These are phyloP conservation scores for Pisolithus marmoratus DNA, from an alignment of 768 basidiomycete species.

Conservation along the genomic window DNA sequence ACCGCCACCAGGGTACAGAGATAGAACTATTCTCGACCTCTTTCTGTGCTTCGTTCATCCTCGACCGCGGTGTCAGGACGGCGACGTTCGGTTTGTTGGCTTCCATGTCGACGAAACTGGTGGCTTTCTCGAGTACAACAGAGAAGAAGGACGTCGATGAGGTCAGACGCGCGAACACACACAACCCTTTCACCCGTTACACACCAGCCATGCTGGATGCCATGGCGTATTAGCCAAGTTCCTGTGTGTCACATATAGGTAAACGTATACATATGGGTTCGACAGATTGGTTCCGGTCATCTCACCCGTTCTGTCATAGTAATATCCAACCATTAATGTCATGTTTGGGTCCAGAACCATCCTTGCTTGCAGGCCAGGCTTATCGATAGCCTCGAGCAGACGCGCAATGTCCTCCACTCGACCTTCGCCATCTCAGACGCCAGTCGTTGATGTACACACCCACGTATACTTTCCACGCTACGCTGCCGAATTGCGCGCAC, in stretches of 20 bases:
- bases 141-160: background rate
- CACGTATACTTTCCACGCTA: conserved; percentile 84
- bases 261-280: conserved; percentile 9
- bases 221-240: background rate
- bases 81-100: background rate
- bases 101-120: background rate
- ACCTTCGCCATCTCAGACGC: conserved; percentile 16
- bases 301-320: conserved; percentile 12
- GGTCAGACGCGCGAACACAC: background rate
- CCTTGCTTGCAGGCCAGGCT: conserved; percentile 6
- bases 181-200: background rate
- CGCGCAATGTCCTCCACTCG: conserved; percentile 20
- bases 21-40: conserved; percentile 14
- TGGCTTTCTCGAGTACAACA: conserved; percentile 2
- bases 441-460: conserved; percentile 79
- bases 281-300: conserved; percentile 5
- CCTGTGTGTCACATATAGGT: conserved; percentile 7
- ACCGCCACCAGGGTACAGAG: background rate
- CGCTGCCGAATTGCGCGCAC: conserved; percentile 58
- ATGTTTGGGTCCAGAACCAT: conserved; percentile 1
- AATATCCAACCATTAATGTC: background rate
- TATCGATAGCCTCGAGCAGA: conserved; percentile 25
- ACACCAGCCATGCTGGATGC: background rate
- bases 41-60: conserved; percentile 19
- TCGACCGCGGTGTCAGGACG: conserved; percentile 12